phyloP scores from a whole-genome alignment of 23 red algal species.

The Pyropia yezoensis region DNA sequence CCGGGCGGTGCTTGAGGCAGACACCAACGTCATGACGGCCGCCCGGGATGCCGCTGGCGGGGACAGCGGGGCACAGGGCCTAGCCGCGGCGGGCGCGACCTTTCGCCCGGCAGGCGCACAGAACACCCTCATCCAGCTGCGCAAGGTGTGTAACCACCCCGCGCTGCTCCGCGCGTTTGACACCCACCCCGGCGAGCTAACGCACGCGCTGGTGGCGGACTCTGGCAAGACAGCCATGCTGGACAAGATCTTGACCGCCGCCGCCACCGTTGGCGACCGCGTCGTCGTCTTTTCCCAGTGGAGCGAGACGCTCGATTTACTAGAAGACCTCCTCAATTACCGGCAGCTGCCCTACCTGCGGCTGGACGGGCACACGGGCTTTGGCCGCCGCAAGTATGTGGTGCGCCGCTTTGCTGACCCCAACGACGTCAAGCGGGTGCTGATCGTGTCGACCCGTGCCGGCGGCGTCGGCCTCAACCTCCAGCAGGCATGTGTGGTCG shows the following conservation, averaged over 20 bases:
- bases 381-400: slow-evolving; percentile 12
- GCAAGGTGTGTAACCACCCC: slow-evolving; percentile 38
- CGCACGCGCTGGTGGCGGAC: slow-evolving; percentile 5
- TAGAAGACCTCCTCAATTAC: slow-evolving; percentile 8
- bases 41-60: not conserved
- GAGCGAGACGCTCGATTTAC: slow-evolving; percentile 26
- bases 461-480: slow-evolving; percentile 49
- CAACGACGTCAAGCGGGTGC: not conserved
- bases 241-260: slow-evolving; percentile 26
- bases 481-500: slow-evolving; percentile 25
- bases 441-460: slow-evolving; percentile 32
- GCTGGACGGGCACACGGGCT: slow-evolving; percentile 15
- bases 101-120: slow-evolving; percentile 2
- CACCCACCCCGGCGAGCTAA: not conserved
- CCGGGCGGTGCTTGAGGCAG: slow-evolving; percentile 2
- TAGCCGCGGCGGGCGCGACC: no score
- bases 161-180: slow-evolving; percentile 17
- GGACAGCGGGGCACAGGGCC: no score
- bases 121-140: slow-evolving; percentile 23
- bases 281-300: slow-evolving; percentile 32
- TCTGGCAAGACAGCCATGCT: slow-evolving; percentile 37
- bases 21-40: slow-evolving; percentile 10
- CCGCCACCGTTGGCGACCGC: not conserved
- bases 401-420: slow-evolving; percentile 16
- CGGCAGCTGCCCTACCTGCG: slow-evolving; percentile 12